A percentile compares a stretch with the other conserved stretches of the same genome.
phyloP scores from a whole-genome alignment of 257 asterid genomes.

The Solanum boliviense region DNA sequence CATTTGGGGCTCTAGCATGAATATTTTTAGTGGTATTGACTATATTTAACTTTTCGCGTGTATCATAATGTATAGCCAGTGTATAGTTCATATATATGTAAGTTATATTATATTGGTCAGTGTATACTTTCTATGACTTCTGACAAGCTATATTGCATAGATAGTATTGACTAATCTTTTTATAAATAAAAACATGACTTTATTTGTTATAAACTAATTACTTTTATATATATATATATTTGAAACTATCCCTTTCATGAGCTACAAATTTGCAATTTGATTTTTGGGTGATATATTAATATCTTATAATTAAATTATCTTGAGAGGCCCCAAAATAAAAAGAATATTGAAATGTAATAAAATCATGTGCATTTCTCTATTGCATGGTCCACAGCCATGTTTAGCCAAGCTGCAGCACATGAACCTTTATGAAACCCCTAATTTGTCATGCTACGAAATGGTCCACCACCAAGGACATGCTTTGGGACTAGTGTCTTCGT shows the following conservation, averaged over 20 bases:
- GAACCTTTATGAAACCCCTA: background rate
- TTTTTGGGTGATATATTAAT: background rate
- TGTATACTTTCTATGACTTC: too few relatives aligned
- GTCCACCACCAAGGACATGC: background rate
- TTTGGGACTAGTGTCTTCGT: fast-evolving
- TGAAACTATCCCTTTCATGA: background rate
- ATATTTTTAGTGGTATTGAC: background rate
- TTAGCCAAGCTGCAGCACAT: background rate
- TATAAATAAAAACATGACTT: too few relatives aligned
- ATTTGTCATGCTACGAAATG: background rate
- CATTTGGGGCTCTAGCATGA: conserved; percentile 67
- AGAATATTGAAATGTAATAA: background rate
- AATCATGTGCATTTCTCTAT: background rate
- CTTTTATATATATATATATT: too few relatives aligned
- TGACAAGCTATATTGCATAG: too few relatives aligned
- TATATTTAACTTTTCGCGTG: too few relatives aligned
- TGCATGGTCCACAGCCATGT: background rate
- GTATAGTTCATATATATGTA: background rate
- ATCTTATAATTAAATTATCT: background rate
- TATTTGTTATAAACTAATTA: too few relatives aligned
- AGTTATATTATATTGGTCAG: background rate
- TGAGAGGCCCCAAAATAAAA: background rate
- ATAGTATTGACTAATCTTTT: too few relatives aligned
- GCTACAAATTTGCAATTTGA: background rate
- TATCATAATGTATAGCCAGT: too few relatives aligned